Conservation (phyloP, 176 grass and related monocot species). For the maize (Zea mays) region Zm-B73-REFERENCE-NAM-5.0 NC_050099.1:76343001-76343500, state of each 20-base stretch:
- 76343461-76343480: slow-evolving; percentile 21
- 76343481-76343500: slow-evolving; percentile 26
- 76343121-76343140: slow-evolving; percentile 75
- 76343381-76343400: slow-evolving; percentile 31
- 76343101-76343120: slow-evolving; percentile 69
- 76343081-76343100: slow-evolving; percentile 86
- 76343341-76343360: slow-evolving; percentile 63
- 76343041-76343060: slow-evolving; percentile 94
- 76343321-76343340: slow-evolving; percentile 46
- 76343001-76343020: slow-evolving; percentile 86
- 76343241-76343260: slow-evolving; percentile 34
- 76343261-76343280: slow-evolving; percentile 19
- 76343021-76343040: slow-evolving; percentile 75
- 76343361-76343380: slow-evolving; percentile 15
- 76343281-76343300: slow-evolving; percentile 44
- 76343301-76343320: slow-evolving; percentile 1
- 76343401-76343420: slow-evolving; percentile 32
- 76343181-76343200: slow-evolving; percentile 22
- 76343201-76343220: slow-evolving; percentile 43
- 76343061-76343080: slow-evolving; percentile 63
- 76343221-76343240: slow-evolving; percentile 52
- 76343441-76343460: slow-evolving; percentile 51
- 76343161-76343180: no score
- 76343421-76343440: slow-evolving; percentile 43
- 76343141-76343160: slow-evolving; percentile 57